A percentile compares a stretch with the other conserved stretches of the same genome.
phyloP scores from a whole-genome alignment of 176 grass and related monocot species.

The Oryza longistaminata region DNA sequence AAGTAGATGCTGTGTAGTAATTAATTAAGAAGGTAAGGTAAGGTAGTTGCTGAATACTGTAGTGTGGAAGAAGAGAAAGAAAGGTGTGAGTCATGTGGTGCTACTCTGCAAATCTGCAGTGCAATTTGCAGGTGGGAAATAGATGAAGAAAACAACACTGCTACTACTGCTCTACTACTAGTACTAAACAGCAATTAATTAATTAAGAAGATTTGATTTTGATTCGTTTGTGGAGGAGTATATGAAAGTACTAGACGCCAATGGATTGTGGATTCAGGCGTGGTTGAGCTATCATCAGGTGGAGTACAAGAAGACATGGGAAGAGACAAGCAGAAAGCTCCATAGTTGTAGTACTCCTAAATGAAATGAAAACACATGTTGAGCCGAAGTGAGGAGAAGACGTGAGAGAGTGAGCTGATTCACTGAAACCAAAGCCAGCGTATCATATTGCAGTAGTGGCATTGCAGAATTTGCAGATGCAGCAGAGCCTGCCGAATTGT shows the following conservation, averaged over 20 bases:
- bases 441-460: not conserved
- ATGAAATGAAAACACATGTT: not conserved
- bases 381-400: not conserved
- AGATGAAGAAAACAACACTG: not conserved
- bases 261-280: not conserved
- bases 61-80: conserved; percentile 17
- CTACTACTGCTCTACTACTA: too few relatives aligned
- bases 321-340: conserved; percentile 3
- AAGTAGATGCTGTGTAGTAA: not conserved
- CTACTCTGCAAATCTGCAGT: not conserved
- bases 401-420: not conserved
- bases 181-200: not conserved
- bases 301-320: not conserved
- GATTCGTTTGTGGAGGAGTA: not conserved
- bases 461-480: not conserved
- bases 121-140: not conserved
- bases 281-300: not conserved
- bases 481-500: not conserved
- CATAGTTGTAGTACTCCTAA: not conserved
- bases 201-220: not conserved
- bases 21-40: not conserved
- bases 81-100: conserved; percentile 18
- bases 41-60: conserved; percentile 31
- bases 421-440: not conserved
- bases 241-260: not conserved